Base-by-base conservation (phyloP, 352 stramenopile genomes). In the Blastocystis sp. region DNA sequence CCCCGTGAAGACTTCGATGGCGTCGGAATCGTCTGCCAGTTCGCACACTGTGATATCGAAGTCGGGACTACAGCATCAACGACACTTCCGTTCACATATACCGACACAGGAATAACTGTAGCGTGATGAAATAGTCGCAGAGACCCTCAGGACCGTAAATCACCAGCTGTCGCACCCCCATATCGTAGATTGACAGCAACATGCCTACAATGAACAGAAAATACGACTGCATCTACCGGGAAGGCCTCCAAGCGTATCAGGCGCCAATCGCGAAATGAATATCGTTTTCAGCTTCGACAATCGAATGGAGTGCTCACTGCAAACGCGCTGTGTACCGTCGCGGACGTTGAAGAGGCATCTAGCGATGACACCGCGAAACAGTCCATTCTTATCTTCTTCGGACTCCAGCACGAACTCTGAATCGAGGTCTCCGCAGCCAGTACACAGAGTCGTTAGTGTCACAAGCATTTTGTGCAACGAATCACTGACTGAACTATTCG, bases 101-200 rank as follows among this genome's bases (percentile, higher is more conserved):
- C 74, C 74, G 19, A 41, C 41, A 69, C 13, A 85, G 39, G 69
- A 85, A 85, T n/a, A 85, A 24, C 26, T 67, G 74, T 4, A 85
- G 3, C 31, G 74, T 45, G 24, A 29, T 50, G 3, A 85, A 69
- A 69, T 85, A 85, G 24, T 41, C 6, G 45, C n/a, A 35, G 21
- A 85, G n/a, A 2, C 74, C 74, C 37, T 85, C 74, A 1, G 74
- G 74, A 33, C 74, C 74, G 66, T 69, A 85, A 26, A 85, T 85
- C 19, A 21, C n/a, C 29, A 85, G 45, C 69, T 85, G 10, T 10
- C 74, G 33, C 10, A 85, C 37, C n/a, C 74, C 74, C 74, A 85
- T 85, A 50, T 85, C 74, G 29, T 85, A 85, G n/a, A 85, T 85
- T 9, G 74, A 67, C 4, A 85, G 35, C n/a, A 85, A 37, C 74